Percentiles rank a stretch among this genome's conserved stretches.
Evolutionary conservation across 2,329 filamentous ascomycete species (phyloP).

Genomic region (Nemania sp.): DNA sequence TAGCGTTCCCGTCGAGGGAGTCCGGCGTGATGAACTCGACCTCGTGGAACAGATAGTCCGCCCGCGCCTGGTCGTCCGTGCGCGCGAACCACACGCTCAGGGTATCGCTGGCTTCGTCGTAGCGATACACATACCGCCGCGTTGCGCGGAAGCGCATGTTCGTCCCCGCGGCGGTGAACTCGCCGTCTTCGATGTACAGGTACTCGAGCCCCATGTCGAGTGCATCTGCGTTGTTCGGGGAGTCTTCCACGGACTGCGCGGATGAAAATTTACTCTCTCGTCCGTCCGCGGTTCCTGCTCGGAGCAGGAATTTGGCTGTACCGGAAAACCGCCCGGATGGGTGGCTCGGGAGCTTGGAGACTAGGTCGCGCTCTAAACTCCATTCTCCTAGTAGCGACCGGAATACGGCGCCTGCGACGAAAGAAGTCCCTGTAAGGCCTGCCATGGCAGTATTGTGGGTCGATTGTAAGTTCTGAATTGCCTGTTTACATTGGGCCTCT

Average conservation of each 20-base stretch:
- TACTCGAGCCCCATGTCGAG: conserved; percentile 58
- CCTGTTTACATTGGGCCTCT: conserved; percentile 45
- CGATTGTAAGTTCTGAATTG: conserved; percentile 49
- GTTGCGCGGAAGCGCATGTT: conserved; percentile 63
- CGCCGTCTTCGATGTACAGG: conserved; percentile 69
- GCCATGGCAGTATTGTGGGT: conserved; percentile 48
- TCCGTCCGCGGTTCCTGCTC: conserved; percentile 60
- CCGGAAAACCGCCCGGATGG: conserved; percentile 68
- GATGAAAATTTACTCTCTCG: conserved; percentile 32
- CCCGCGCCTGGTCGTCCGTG: conserved; percentile 60
- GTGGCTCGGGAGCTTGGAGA: conserved; percentile 57
- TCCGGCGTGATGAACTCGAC: conserved; percentile 60
- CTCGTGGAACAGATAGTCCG: conserved; percentile 76
- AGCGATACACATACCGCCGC: conserved; percentile 73
- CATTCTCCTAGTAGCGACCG: conserved; percentile 71
- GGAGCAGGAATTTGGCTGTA: conserved; percentile 65
- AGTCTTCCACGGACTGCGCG: neutral
- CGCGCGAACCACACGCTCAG: conserved; percentile 76
- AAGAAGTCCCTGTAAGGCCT: conserved; percentile 50
- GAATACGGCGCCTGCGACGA: conserved; percentile 69
- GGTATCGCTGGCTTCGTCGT: conserved; percentile 60
- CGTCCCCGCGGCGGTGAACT: conserved; percentile 58
- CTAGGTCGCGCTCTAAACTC: conserved; percentile 62
- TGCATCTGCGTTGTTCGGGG: conserved; percentile 23
- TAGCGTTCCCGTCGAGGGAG: conserved; percentile 4